phyloP scores from a whole-genome alignment of 2,329 filamentous ascomycete genomes.

The Venturia nashicola region DNA sequence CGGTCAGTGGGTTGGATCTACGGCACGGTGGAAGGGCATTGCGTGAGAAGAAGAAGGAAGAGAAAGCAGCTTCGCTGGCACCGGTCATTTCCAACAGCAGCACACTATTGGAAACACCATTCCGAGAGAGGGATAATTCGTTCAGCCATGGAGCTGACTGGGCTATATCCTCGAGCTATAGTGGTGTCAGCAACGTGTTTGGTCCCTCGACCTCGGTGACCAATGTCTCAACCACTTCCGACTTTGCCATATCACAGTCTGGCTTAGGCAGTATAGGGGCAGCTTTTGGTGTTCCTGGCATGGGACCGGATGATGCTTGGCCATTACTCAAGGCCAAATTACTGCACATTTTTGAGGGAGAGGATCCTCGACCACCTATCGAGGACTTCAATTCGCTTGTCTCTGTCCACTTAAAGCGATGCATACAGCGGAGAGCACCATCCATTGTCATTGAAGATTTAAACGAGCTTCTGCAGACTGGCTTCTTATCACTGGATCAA shows the following conservation, averaged over 20 bases:
- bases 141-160: slow-evolving; percentile 28
- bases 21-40: slow-evolving; percentile 65
- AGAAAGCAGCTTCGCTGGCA: slow-evolving; percentile 30
- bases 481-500: slow-evolving; percentile 77
- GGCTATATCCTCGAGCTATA: slow-evolving; percentile 18
- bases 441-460: slow-evolving; percentile 64
- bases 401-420: slow-evolving; percentile 65
- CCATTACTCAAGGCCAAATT: slow-evolving; percentile 65
- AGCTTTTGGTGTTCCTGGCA: slow-evolving; percentile 34
- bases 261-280: slow-evolving; percentile 31
- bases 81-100: slow-evolving; percentile 14
- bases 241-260: slow-evolving; percentile 21
- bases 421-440: slow-evolving; percentile 60
- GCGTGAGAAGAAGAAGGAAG: slow-evolving; percentile 57
- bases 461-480: slow-evolving; percentile 61
- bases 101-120: slow-evolving; percentile 18
- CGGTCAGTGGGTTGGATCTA: slow-evolving; percentile 67
- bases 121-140: slow-evolving; percentile 24
- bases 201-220: slow-evolving; percentile 12
- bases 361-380: slow-evolving; percentile 65
- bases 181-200: slow-evolving; percentile 14
- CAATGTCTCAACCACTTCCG: slow-evolving; percentile 14
- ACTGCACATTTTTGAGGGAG: slow-evolving; percentile 67
- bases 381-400: slow-evolving; percentile 77
- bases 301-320: slow-evolving; percentile 64